phyloP scores from a whole-genome alignment of 805 yeast genomes.

The Candida caryicola region DNA sequence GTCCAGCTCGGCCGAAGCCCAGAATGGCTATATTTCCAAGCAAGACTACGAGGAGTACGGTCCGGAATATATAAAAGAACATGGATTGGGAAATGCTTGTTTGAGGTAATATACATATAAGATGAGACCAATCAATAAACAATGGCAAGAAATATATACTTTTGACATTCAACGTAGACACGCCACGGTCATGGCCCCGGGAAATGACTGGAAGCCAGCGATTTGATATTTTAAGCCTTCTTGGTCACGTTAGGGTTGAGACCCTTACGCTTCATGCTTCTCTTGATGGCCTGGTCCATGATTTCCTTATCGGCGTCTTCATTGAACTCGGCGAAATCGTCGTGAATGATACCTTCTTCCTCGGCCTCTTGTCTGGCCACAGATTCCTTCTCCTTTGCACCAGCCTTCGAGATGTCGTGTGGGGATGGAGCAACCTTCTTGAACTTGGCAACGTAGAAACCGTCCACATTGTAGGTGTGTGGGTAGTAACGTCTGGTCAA shows the following conservation, averaged over 20 bases:
- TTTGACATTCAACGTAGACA: too few species aligned
- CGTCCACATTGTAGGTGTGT: slow-evolving; percentile 97
- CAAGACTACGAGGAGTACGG: slow-evolving; percentile 87
- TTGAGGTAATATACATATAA: slow-evolving; percentile 17
- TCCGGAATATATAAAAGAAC: slow-evolving; percentile 83
- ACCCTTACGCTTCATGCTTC: slow-evolving; percentile 66
- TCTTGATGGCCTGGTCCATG: slow-evolving; percentile 66
- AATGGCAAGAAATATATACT: background rate
- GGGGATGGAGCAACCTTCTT: slow-evolving; percentile 86
- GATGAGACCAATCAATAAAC: slow-evolving; percentile 2
- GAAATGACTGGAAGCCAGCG: background rate
- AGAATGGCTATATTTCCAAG: slow-evolving; percentile 53
- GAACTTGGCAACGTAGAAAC: slow-evolving; percentile 96
- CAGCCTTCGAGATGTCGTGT: slow-evolving; percentile 80
- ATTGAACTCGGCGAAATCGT: slow-evolving; percentile 81
- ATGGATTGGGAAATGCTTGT: slow-evolving; percentile 66
- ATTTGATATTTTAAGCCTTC: slow-evolving; percentile 10
- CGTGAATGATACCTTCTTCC: slow-evolving; percentile 79
- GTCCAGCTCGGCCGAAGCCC: slow-evolving; percentile 49
- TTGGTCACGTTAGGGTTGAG: slow-evolving; percentile 55
- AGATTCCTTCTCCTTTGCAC: slow-evolving; percentile 81
- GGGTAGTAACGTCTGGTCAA: slow-evolving; percentile 96
- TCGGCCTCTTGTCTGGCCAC: slow-evolving; percentile 78
- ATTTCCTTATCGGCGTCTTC: slow-evolving; percentile 70
- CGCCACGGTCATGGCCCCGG: background rate